Base-by-base conservation (phyloP, 2,329 filamentous ascomycete species). In the Sporothrix inflata region DNA sequence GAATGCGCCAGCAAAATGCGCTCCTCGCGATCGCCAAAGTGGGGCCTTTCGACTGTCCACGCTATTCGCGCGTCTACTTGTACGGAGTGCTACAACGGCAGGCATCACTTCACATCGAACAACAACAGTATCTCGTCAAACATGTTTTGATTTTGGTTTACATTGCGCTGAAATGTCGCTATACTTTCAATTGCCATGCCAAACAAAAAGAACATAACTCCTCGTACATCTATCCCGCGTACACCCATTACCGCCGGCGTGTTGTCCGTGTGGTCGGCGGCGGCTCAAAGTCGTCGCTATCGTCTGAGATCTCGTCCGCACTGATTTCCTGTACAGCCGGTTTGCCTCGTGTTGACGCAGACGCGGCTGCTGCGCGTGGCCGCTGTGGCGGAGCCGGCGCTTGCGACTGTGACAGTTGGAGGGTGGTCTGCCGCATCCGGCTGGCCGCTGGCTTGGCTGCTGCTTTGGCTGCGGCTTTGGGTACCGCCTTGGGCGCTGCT, bases 271-370 rank as follows among this genome's bases (percentile, higher is more conserved):
- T 73, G 6, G 60, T 47, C 27, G 73, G 65, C 12, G 71, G 72
- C 1, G 75, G 74, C 67, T 75, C 75, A 51, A 75, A 75, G 30
- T 75, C 73, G 42, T 75, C 74, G 7, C 75, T 74, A 16, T 74
- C 75, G 21, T 76, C 75, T 4, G 74, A 75, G 12, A 76, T 76
- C 65, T 76, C 75, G 16, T 76, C 75, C 4, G 71, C 75, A 19
- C 75, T 76, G 9, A 75, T 57, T 8, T 51, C 65, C 61, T 76
- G 74, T 2, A 73, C 6, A 1, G 66, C 38, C 34, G 61, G 27
- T 16, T 67, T 34, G 27, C 63, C 7, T 5, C 65, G 5, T 24
- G 63, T 45, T 21, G 42, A 21, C n/a, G 61, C 3, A 19, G 49
- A 14, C 27, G 69, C 55, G 7, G 70, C 69, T 0, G 66, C 65